Base-by-base conservation (phyloP, 108 stramenopile species). In the Skeletonema menzelii region DNA sequence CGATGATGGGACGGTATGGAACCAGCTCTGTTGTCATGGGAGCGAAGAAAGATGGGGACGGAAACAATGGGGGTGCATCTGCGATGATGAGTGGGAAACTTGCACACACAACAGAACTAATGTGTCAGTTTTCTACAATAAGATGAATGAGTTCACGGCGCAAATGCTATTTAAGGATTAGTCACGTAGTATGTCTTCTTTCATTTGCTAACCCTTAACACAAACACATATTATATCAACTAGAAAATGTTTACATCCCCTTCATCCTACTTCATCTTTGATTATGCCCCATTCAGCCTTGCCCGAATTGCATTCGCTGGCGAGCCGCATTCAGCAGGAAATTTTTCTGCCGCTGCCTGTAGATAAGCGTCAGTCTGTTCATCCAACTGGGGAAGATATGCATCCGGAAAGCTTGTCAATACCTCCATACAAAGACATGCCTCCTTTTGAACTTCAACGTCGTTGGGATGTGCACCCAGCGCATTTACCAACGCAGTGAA, bases 401-500 rank as follows among this genome's bases (percentile, higher is more conserved):
- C 93, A 77, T 84, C 79, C 5, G 67, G 63, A 73, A 72, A 87
- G 26, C 85, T 67, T 6, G 89, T 91, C 70, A 92, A 62, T 8
- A 77, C 70, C 32, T 73, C 74, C 75, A 95, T 63, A 2, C 91
- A 87, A 46, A 64, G 62, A 59, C 88, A 88, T 28, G 85, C 93
- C 27, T 86, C 85, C 17, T 56, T 66, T 72, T 92, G 91, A 6
- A 95, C 93, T 11, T 63, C 71, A 8, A 65, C 65, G 30, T 79
- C 80, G 8, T 66, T 26, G 4, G 89, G 86, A 76, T 95, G 93
- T 3, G 89, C 88, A 10, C 85, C 85, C 59, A 95, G 31, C 0
- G 89, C 86, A 80, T 92, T 95, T 27, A 91, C 56, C 46, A 95
- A 77, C 10, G 93, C 93, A 5, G 90, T 91, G 12, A 95, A 76